Base-by-base conservation (phyloP, 2,329 filamentous ascomycete genomes). In the Pseudogymnoascus sp. region DNA sequence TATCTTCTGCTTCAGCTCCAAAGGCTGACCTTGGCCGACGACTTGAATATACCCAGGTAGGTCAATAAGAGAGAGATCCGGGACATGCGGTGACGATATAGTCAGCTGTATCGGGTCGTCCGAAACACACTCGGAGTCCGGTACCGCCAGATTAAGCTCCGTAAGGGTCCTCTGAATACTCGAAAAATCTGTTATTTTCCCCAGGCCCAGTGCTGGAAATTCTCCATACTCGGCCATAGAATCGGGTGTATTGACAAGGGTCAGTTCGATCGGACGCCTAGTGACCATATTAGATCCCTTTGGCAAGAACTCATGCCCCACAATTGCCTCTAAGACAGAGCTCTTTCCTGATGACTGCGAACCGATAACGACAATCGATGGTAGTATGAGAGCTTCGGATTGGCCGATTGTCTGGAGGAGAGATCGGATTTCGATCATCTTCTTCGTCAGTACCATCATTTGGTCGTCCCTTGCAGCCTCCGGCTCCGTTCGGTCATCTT, bases 221-320 rank as follows among this genome's bases (percentile, higher is more conserved):
- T 99, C 95, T 73, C 93, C 95, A 74, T 96, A 99, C 73, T 99
- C 95, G 1, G 89, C 85, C 50, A 87, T 84, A 1, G 91, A 87
- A 64, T 92, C 88, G 0, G 93, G 93, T 0, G 93, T 97, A 76
- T 99, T 97, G 76, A 99, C 87, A 5, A 99, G 83, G 0, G 95
- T 99, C 63, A 99, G 82, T 76, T 99, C 95, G 73, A 99, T 99
- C 0, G 95, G 95, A 65, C 95, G 83, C 42, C 96, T 84, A 8
- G 95, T 99, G 60, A 99, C 95, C 95, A 99, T 99, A 72, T 99
- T 99, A 44, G 88, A 87, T n/a, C 95, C 95, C 76, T 99, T 99
- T 5, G 95, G 96, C 53, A 99, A 78, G 69, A 99, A 99, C 71
- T 99, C 95, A 72, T 99, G 95, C 4, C 95, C 96, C 63, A 99